These are phyloP conservation scores for Colletotrichum sublineola DNA, from an alignment of 2,329 filamentous ascomycete genomes.

Conservation along the genomic window DNA sequence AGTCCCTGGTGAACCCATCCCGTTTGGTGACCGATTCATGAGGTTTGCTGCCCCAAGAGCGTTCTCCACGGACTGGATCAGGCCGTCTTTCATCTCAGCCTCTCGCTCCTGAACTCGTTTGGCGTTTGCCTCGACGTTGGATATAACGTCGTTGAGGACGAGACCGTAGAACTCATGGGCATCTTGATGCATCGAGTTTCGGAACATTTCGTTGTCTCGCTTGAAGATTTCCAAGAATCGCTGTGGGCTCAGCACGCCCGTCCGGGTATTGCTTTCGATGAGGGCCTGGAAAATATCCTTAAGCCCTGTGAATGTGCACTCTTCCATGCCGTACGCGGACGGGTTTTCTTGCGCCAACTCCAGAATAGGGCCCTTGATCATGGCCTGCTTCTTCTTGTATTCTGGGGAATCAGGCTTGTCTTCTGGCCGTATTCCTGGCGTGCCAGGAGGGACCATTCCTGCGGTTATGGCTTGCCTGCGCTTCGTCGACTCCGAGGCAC, in stretches of 20 bases:
- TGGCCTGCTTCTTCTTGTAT: slow-evolving; percentile 97
- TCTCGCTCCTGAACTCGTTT: slow-evolving; percentile 70
- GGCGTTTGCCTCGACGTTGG: slow-evolving; percentile 91
- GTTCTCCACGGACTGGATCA: slow-evolving; percentile 66
- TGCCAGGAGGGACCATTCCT: slow-evolving; percentile 67
- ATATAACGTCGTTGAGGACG: slow-evolving; percentile 94
- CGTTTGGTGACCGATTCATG: slow-evolving; percentile 50
- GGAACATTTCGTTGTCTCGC: slow-evolving; percentile 96
- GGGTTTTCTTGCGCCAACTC: slow-evolving; percentile 87
- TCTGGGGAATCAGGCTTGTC: slow-evolving; percentile 96
- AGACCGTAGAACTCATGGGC: slow-evolving; percentile 97
- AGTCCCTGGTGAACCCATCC: slow-evolving; percentile 71
- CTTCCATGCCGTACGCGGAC: slow-evolving; percentile 88
- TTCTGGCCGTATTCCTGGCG: slow-evolving; percentile 76
- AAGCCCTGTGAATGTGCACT: slow-evolving; percentile 92
- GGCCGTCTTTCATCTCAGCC: slow-evolving; percentile 56
- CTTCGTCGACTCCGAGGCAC: slow-evolving; percentile 68
- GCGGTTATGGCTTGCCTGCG: slow-evolving; percentile 67
- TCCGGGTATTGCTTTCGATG: slow-evolving; percentile 83
- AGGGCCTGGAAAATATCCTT: slow-evolving; percentile 97
- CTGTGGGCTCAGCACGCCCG: slow-evolving; percentile 91
- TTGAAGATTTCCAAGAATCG: slow-evolving; percentile 95
- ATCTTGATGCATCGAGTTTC: slow-evolving; percentile 97
- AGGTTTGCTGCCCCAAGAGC: slow-evolving; percentile 50
- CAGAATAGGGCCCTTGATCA: slow-evolving; percentile 87